Conservation (phyloP, 305 asterid genomes). For the Fraxinus albicans region DNA sequence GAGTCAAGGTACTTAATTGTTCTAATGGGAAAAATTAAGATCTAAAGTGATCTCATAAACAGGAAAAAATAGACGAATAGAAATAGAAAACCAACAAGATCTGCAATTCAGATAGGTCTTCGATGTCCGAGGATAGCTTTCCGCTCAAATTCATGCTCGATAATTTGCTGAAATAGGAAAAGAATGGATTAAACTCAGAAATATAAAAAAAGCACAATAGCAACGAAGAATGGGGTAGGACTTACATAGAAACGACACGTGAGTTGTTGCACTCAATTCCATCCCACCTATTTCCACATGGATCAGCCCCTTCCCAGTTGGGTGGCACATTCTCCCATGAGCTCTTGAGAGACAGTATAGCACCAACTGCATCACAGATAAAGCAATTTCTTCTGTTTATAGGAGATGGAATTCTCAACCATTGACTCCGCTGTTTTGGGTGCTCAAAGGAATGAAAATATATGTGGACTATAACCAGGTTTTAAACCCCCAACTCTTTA, state of each 20-base stretch:
- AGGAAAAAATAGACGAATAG: background rate
- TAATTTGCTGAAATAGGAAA: slow-evolving; percentile 43
- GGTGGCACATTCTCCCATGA: slow-evolving; percentile 57
- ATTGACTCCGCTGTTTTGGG: background rate
- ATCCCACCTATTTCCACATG: slow-evolving; percentile 59
- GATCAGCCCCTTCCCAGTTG: slow-evolving; percentile 64
- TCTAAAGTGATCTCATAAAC: background rate
- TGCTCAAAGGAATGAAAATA: background rate
- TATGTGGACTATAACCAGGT: background rate
- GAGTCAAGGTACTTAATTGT: background rate
- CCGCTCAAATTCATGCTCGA: slow-evolving; percentile 48
- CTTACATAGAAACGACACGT: slow-evolving; percentile 53
- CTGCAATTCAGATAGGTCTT: slow-evolving; percentile 43
- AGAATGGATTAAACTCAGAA: background rate
- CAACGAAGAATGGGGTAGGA: background rate
- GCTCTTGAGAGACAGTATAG: slow-evolving; percentile 42
- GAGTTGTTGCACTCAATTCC: slow-evolving; percentile 48
- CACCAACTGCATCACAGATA: slow-evolving; percentile 41
- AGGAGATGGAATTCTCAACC: background rate
- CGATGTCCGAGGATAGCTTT: slow-evolving; percentile 52
- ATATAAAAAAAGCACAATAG: background rate
- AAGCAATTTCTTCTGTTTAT: background rate
- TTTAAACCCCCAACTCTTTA: background rate
- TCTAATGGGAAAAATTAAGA: background rate
- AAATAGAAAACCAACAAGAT: slow-evolving; percentile 48